Evolutionary conservation across 768 basidiomycete genomes (phyloP).

Genomic region (Boletus eberwhitei): DNA sequence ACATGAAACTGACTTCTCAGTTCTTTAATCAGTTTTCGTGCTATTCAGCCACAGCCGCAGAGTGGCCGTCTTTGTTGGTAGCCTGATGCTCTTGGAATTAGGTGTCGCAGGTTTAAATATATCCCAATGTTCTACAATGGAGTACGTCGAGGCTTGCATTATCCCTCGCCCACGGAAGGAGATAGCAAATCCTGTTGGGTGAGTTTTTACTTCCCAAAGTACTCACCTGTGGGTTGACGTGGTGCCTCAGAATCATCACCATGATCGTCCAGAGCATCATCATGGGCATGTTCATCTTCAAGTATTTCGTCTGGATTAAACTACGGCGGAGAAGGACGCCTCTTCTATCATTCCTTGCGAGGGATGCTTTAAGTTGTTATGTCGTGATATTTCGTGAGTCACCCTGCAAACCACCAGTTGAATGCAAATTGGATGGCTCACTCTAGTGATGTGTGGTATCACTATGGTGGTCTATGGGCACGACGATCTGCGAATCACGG

Average conservation of each 20-base stretch:
- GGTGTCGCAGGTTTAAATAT: conserved; percentile 15
- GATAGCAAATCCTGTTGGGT: not conserved
- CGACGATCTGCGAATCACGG: not conserved
- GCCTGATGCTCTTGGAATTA: conserved; percentile 19
- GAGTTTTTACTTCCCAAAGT: conserved; percentile 16
- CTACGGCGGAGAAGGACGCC: conserved; percentile 42
- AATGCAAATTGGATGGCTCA: not conserved
- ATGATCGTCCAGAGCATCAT: conserved; percentile 37
- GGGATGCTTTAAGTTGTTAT: conserved; percentile 47
- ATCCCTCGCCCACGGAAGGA: conserved; percentile 13
- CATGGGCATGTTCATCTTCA: conserved; percentile 37
- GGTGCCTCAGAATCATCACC: conserved; percentile 4
- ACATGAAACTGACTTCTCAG: not conserved
- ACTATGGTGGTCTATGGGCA: not conserved
- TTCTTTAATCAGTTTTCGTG: conserved; percentile 11
- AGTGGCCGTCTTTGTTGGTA: conserved; percentile 20
- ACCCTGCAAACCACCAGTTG: not conserved
- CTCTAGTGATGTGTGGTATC: conserved; percentile 1
- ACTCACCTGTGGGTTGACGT: not conserved
- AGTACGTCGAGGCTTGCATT: conserved; percentile 21
- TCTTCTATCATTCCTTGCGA: conserved; percentile 38
- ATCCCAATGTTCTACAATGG: conserved; percentile 1
- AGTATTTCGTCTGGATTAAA: conserved; percentile 34
- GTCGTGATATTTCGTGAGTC: conserved; percentile 37
- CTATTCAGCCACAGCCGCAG: conserved; percentile 35